A percentile compares a stretch with the other conserved stretches of the same genome.
These are phyloP conservation scores for Endocalyx cinctus DNA, from an alignment of 2,329 filamentous ascomycete genomes.

Conservation along the genomic window DNA sequence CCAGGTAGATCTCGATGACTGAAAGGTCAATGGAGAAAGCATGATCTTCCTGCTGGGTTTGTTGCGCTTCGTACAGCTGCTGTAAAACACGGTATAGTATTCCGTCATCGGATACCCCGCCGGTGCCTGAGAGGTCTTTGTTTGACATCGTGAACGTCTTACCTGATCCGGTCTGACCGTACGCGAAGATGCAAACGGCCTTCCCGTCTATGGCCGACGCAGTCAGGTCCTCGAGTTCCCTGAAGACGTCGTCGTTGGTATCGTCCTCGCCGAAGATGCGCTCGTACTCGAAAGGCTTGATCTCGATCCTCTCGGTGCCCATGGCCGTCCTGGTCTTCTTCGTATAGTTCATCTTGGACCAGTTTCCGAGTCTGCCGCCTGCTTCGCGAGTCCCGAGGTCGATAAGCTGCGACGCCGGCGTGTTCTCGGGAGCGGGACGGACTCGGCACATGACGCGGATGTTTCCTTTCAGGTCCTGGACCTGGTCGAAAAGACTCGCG, in stretches of 20 bases:
- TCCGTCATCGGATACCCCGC: constrained; percentile 67
- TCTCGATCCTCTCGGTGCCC: constrained; percentile 66
- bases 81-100: no score
- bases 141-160: constrained; percentile 94
- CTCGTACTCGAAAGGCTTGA: constrained; percentile 81
- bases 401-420: constrained; percentile 54
- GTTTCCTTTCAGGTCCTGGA: constrained; percentile 93
- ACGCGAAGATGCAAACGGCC: constrained; percentile 96
- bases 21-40: constrained; percentile 89
- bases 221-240: constrained; percentile 88
- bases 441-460: constrained; percentile 96
- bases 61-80: no score
- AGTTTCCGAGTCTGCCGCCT: constrained; percentile 63
- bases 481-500: constrained; percentile 86
- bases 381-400: constrained; percentile 48
- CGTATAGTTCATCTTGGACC: constrained; percentile 75
- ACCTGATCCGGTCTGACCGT: constrained; percentile 91
- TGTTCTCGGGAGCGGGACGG: constrained; percentile 59
- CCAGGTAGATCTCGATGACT: constrained; percentile 97
- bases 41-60: no score
- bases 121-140: background rate
- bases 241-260: constrained; percentile 80
- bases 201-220: constrained; percentile 90
- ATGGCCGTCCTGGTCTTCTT: constrained; percentile 75
- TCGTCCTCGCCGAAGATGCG: constrained; percentile 75